Evolutionary conservation across 805 yeast species (phyloP), one percentile per base, ranked within the genome.

Genomic region (Candida easanensis): DNA sequence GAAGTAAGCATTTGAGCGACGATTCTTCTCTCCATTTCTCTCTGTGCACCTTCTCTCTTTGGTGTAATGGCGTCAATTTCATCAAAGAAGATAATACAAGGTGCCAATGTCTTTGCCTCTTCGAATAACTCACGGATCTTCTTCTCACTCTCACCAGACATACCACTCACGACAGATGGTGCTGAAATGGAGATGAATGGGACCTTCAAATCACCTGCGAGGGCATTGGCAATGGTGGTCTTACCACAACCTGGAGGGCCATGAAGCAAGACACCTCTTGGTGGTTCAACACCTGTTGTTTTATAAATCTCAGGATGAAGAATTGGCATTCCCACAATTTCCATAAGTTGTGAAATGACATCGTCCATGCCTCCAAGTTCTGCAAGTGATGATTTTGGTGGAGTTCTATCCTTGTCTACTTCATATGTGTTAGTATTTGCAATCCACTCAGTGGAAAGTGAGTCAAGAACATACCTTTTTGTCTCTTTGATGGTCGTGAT

Each of bases 181-280:
- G 99, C 98, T 21, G 96, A 85, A 1, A 93, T 74, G 35, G 85
- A 83, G 15, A 93, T 79, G 59, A 93, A 93, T 0, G 98, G 97
- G 0, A 93, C 96, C 53, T 88, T 85, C 25, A 93, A 72, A 58
- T 91, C 96, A 22, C 96, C 96, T 1, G 99, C 99, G 18, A 93
- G 69, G 0, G 98, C 97, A 63, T 89, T 89, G 3, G 99, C 99
- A 41, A 93, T 82, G 33, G 96, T 84, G 0, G 99, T 93, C 58
- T 93, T 93, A 62, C 99, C 99, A 70, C 99, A 93, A 14, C 99
- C 99, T 2, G 98, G 99, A 0, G 99, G 99, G 0, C 99, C 99
- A 63, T 90, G 95, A n/a, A 93, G 65, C 23, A 93, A 63, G 1
- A 93, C 86, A 33, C 98, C 98, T 20, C 97, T 73, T 16, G 98